phyloP scores from a whole-genome alignment of 1,139 yeast genomes.

The Yamadazyma dendronema region DNA sequence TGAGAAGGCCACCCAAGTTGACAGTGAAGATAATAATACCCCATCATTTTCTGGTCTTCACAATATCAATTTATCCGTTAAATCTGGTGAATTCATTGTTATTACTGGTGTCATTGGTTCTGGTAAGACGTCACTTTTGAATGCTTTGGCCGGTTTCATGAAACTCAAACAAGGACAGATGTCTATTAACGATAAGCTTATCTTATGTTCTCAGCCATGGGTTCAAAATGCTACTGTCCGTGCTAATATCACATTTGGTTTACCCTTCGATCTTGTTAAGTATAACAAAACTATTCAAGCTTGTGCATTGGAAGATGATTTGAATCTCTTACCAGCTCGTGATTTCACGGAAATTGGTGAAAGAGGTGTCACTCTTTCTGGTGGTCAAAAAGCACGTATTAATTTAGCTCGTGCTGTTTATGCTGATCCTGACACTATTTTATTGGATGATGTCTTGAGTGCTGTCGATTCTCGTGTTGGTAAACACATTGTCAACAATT shows the following conservation, averaged over 20 bases:
- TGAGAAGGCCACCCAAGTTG: neutral
- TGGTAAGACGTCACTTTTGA: conserved; percentile 59
- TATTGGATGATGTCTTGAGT: conserved; percentile 42
- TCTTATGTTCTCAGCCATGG: conserved; percentile 42
- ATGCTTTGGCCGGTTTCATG: conserved; percentile 47
- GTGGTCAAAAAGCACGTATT: conserved; percentile 45
- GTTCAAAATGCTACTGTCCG: conserved; percentile 46
- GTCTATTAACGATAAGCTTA: conserved; percentile 25
- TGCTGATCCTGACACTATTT: conserved; percentile 29
- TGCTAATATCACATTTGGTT: conserved; percentile 41
- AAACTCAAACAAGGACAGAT: conserved; percentile 26
- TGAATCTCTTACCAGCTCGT: conserved; percentile 31
- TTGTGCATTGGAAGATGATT: conserved; percentile 42
- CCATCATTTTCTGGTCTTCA: conserved; percentile 27
- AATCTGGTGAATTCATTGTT: conserved; percentile 33
- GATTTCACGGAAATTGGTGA: conserved; percentile 44
- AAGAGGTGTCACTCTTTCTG: conserved; percentile 42
- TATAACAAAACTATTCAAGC: conserved; percentile 33
- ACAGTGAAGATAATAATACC: conserved; percentile 2
- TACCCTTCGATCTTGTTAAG: conserved; percentile 25
- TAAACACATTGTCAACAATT: conserved; percentile 33
- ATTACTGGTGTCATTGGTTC: conserved; percentile 44
- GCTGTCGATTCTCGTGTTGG: conserved; percentile 45
- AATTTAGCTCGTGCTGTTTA: conserved; percentile 44
- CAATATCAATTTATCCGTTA: conserved; percentile 28